Evolutionary conservation across 164 flowering plant genomes (phyloP).

Genomic region (Warburgia ugandensis): DNA sequence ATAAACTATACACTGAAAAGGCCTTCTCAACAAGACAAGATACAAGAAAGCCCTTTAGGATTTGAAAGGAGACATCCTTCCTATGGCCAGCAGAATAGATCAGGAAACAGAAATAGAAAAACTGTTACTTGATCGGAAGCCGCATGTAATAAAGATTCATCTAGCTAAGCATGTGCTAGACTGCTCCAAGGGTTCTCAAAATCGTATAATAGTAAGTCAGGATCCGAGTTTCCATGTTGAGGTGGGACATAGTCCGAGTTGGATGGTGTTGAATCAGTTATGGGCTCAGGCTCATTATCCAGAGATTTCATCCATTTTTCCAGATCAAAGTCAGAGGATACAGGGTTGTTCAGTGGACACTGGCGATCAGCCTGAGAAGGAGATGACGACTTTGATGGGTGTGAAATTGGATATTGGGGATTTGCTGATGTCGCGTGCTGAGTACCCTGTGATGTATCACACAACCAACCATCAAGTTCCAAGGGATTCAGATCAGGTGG

Average conservation of each 20-base stretch:
- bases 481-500: background rate
- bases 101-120: too few relatives aligned
- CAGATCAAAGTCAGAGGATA: slow-evolving; percentile 14
- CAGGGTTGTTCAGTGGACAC: slow-evolving; percentile 4
- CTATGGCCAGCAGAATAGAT: too few relatives aligned
- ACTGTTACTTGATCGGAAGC: too few relatives aligned
- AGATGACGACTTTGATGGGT: slow-evolving; percentile 5
- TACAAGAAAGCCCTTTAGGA: too few relatives aligned
- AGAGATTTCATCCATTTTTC: slow-evolving; percentile 23
- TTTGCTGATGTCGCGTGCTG: background rate
- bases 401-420: slow-evolving; percentile 16
- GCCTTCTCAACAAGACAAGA: too few relatives aligned
- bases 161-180: slow-evolving; percentile 17
- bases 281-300: slow-evolving; percentile 20
- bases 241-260: slow-evolving; percentile 13
- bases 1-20: too few relatives aligned
- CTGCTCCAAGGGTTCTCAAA: slow-evolving; percentile 31
- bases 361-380: slow-evolving; percentile 14
- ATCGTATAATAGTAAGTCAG: slow-evolving; percentile 28
- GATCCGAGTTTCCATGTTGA: slow-evolving; percentile 20
- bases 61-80: too few relatives aligned
- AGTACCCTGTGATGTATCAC: slow-evolving; percentile 7
- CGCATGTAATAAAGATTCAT: too few relatives aligned
- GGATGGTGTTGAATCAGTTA: slow-evolving; percentile 15
- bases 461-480: slow-evolving; percentile 11